A percentile compares a stretch with the other conserved stretches of the same genome.
phyloP scores from a whole-genome alignment of 768 basidiomycete genomes.

The Boletus sp. region DNA sequence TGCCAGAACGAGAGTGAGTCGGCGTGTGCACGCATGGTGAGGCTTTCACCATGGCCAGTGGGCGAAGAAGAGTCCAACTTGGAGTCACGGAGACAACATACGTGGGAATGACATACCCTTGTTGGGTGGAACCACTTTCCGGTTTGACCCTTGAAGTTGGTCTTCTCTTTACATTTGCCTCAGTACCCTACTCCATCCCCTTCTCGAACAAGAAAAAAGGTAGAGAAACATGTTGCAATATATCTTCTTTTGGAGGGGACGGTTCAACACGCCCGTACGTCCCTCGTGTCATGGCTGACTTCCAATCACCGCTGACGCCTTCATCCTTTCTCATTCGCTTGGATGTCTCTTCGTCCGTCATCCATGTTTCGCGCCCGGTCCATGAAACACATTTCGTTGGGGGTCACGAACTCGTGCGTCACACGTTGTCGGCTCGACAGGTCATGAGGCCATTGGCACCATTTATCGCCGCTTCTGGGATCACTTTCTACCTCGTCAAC shows the following conservation, averaged over 20 bases:
- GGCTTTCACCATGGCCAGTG: neutral
- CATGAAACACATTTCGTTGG: too few species aligned
- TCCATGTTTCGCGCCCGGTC: neutral
- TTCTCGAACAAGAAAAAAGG: constrained; percentile 1
- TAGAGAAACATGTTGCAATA: constrained; percentile 22
- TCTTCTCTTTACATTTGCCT: neutral
- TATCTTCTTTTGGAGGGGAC: constrained; percentile 26
- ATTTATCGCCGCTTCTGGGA: constrained; percentile 63
- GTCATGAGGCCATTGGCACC: constrained; percentile 76
- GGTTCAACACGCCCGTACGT: constrained; percentile 30
- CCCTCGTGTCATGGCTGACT: neutral
- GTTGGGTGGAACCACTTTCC: constrained; percentile 5
- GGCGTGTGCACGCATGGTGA: neutral
- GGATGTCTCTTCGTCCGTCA: neutral
- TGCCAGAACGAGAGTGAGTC: neutral
- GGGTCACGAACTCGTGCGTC: neutral
- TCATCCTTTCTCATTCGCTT: neutral
- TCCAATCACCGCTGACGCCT: neutral
- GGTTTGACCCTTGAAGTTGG: constrained; percentile 21
- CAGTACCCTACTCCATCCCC: neutral
- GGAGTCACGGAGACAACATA: constrained; percentile 8
- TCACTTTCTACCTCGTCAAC: constrained; percentile 67
- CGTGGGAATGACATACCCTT: constrained; percentile 24
- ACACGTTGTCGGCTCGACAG: constrained; percentile 39
- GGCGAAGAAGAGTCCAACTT: too few species aligned